Conservation (phyloP, 2,329 filamentous ascomycete species). For the Diaporthe nobilis region DNA sequence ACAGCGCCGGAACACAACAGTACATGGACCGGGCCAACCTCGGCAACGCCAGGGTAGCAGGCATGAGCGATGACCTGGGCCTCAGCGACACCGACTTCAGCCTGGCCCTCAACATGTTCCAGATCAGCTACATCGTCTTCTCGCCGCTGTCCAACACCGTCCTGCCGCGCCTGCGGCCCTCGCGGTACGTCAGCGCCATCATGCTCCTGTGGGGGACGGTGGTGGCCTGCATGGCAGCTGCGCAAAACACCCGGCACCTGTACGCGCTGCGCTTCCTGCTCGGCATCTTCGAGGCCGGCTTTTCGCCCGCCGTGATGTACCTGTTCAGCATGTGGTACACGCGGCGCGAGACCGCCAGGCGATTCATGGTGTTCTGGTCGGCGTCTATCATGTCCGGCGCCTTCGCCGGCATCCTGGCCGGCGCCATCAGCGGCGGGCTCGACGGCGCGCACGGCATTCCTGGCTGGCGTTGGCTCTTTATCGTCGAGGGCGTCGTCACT, state of each 20-base stretch:
- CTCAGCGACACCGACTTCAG: conserved; percentile 53
- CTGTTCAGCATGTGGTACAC: conserved; percentile 68
- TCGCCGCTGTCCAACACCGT: conserved; percentile 69
- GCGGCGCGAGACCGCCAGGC: conserved; percentile 50
- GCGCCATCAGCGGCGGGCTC: conserved; percentile 57
- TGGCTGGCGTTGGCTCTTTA: conserved; percentile 65
- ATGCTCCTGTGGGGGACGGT: conserved; percentile 68
- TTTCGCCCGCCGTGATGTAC: conserved; percentile 61
- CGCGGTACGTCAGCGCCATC: conserved; percentile 63
- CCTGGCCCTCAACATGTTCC: conserved; percentile 65
- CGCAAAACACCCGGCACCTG: conserved; percentile 56
- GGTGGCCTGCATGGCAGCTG: conserved; percentile 62
- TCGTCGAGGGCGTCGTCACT: conserved; percentile 52
- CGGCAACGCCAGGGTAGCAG: conserved; percentile 66
- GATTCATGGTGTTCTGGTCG: conserved; percentile 66
- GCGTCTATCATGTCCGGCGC: conserved; percentile 66
- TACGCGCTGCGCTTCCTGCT: conserved; percentile 62
- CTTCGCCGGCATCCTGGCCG: conserved; percentile 62
- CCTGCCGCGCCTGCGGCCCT: conserved; percentile 63
- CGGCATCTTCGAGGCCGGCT: conserved; percentile 61
- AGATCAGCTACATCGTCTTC: conserved; percentile 66
- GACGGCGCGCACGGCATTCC: conserved; percentile 59
- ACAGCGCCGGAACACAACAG: neutral
- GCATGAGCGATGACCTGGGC: conserved; percentile 61
- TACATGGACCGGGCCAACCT: conserved; percentile 35